Base-by-base conservation (phyloP, 2,329 filamentous ascomycete genomes). In the Penicillium sp. region DNA sequence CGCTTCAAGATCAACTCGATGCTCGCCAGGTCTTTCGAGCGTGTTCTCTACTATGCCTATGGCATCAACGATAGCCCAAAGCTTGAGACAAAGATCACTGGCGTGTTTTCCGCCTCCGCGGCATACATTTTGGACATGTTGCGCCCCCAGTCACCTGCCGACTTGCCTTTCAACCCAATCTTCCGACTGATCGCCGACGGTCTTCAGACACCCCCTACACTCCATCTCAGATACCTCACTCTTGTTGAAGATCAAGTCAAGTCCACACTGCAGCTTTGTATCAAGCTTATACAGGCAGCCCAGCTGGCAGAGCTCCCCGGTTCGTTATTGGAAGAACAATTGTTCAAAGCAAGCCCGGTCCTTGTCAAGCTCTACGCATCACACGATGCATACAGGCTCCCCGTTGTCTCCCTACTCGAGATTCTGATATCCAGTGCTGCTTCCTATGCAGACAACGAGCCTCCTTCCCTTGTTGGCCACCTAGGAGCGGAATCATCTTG, bases 391-490 rank as follows among this genome's bases (percentile, higher is more conserved):
- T 91, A 90, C 71, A 86, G 84, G 63, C 78, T 81, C 13, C 82
- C 87, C 2, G 83, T 89, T 1, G 81, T 92, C 31, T 79, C 82
- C 24, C 77, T 97, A 2, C 77, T 96, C 7, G 86, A 92, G 57
- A 84, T 86, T 10, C 75, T 96, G 16, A 86, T 96, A 27, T 80
- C 86, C 42, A 87, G 83, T 60, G 87, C 89, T 22, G 85, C 87
- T 22, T 84, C 84, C 57, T 65, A 77, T 47, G 77, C 81, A 14
- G 76, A 82, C 29, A 81, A 81, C n/a, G 92, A 97, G 63, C 91
- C 92, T 1, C 90, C 91, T n/a, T 97, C 93, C 6, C 81, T 99
- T n/a, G 84, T 99, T 21, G 92, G 92, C 31, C 91, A 96, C 68
- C 79, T 99, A 6, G 92, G 92, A 1, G 83, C 91, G 9, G 86